These are phyloP conservation scores for Castanospermum australe DNA, from an alignment of 306 rosid genomes.

Conservation along the genomic window DNA sequence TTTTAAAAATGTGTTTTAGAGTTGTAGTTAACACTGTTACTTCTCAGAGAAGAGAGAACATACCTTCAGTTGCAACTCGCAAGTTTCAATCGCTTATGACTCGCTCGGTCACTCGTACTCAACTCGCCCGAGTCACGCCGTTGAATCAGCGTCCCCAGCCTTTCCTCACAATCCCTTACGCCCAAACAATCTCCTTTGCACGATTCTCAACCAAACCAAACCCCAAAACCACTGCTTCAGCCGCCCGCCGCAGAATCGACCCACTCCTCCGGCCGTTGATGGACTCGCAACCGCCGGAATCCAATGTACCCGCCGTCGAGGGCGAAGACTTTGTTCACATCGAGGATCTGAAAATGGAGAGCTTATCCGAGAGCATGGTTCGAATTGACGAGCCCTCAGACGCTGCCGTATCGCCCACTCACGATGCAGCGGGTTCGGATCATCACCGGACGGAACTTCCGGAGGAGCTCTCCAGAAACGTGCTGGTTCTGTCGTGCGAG, in stretches of 20 bases:
- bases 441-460: conserved; percentile 50
- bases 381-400: conserved; percentile 55
- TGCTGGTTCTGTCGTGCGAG: conserved; percentile 69
- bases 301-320: conserved; percentile 30
- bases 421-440: conserved; percentile 34
- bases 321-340: conserved; percentile 76
- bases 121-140: conserved; percentile 45
- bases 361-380: conserved; percentile 69
- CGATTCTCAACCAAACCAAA: conserved; percentile 31
- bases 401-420: not conserved
- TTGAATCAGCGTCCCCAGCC: conserved; percentile 10
- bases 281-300: conserved; percentile 52
- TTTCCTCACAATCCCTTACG: not conserved
- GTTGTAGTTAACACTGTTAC: too few species aligned
- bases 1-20: too few species aligned
- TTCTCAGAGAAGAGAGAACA: too few species aligned
- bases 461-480: conserved; percentile 71
- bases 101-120: conserved; percentile 41
- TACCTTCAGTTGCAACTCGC: too few species aligned
- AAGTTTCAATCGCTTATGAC: conserved; percentile 30
- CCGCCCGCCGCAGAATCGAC: conserved; percentile 16
- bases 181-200: conserved; percentile 5
- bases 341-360: conserved; percentile 60
- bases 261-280: conserved; percentile 36
- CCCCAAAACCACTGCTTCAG: not conserved